A percentile compares a stretch with the other conserved stretches of the same genome.
Evolutionary conservation across 176 grass and related monocot genomes (phyloP).

Genomic region (Triticum urartu): DNA sequence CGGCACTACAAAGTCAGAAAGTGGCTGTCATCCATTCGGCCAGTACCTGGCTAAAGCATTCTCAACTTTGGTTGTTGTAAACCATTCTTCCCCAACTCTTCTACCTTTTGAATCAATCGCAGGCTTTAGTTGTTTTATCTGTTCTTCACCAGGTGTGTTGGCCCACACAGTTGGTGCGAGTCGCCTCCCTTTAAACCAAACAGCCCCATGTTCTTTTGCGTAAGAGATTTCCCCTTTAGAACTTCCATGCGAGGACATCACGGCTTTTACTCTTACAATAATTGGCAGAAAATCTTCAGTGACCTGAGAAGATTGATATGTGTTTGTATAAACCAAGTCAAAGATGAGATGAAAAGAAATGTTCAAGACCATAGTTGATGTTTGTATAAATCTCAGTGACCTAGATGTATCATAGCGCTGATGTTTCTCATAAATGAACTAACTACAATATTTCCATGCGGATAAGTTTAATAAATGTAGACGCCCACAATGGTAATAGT

Average conservation of each 20-base stretch:
- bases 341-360: slow-evolving; percentile 6
- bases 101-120: slow-evolving; percentile 92
- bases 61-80: slow-evolving; percentile 80
- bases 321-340: not conserved
- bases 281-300: slow-evolving; percentile 83
- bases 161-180: slow-evolving; percentile 81
- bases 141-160: slow-evolving; percentile 72
- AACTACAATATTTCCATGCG: not conserved
- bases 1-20: slow-evolving; percentile 24
- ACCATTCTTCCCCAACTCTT: slow-evolving; percentile 97
- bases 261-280: slow-evolving; percentile 80
- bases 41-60: slow-evolving; percentile 74
- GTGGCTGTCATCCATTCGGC: not conserved
- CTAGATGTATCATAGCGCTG: not conserved
- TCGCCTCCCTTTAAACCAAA: slow-evolving; percentile 95
- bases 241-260: slow-evolving; percentile 66
- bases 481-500: not conserved
- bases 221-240: slow-evolving; percentile 92
- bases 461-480: slow-evolving; percentile 4
- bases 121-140: slow-evolving; percentile 86
- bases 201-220: slow-evolving; percentile 82
- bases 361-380: not conserved
- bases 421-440: not conserved
- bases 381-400: not conserved
- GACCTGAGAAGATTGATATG: slow-evolving; percentile 45